These are phyloP conservation scores for Fusarium fujikuroi DNA, from an alignment of 2,329 filamentous ascomycete species.

Conservation along the genomic window DNA sequence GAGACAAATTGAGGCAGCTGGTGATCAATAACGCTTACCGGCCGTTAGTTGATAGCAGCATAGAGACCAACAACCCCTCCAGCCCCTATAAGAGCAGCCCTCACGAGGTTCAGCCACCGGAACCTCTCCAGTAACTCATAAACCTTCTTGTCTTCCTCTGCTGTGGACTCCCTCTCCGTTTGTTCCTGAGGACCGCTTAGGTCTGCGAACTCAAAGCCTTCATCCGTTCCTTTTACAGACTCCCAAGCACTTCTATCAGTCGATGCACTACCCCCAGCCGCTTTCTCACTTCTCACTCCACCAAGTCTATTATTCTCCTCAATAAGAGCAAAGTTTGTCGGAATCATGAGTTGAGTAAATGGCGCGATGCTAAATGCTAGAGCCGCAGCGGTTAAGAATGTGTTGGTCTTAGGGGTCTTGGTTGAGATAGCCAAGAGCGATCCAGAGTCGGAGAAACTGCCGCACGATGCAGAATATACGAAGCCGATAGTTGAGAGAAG, in stretches of 20 bases:
- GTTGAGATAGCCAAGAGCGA: background rate
- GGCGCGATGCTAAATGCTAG: slow-evolving; percentile 3
- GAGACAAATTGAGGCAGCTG: fast-evolving
- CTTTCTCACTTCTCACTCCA: background rate
- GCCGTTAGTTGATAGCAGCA: background rate
- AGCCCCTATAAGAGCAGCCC: background rate
- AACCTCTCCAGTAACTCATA: background rate
- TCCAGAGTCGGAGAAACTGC: fast-evolving
- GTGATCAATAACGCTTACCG: fast-evolving
- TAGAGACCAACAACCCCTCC: slow-evolving; percentile 4
- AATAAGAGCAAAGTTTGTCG: slow-evolving; percentile 4
- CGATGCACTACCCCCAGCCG: background rate
- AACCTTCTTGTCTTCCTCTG: background rate
- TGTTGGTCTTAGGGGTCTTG: no score
- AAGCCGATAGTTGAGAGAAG: background rate
- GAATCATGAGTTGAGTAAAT: slow-evolving; percentile 4
- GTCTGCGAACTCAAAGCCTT: background rate
- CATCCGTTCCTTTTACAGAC: background rate
- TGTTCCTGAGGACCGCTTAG: background rate
- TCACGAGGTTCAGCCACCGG: background rate
- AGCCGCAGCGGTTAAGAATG: background rate
- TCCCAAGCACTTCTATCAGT: background rate
- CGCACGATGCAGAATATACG: background rate
- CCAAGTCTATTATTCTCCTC: background rate
- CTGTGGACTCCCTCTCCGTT: fast-evolving